A percentile compares a stretch with the other conserved stretches of the same genome.
Conservation (phyloP, 768 basidiomycete genomes). For the Cantharellus anzutake region DNA sequence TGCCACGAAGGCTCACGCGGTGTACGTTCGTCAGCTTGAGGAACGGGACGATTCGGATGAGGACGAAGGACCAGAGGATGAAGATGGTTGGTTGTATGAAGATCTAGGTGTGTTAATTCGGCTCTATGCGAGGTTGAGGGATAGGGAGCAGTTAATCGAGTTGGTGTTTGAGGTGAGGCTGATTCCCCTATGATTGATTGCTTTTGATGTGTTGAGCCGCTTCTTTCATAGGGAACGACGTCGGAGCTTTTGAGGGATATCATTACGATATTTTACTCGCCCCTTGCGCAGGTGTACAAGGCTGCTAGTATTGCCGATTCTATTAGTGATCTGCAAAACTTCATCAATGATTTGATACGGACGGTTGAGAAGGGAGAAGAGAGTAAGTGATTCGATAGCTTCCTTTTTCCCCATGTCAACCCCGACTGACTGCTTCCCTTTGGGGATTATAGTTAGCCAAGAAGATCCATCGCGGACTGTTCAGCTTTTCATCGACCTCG, state of each 20-base stretch:
- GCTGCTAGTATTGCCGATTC: slow-evolving; percentile 96
- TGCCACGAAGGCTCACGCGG: slow-evolving; percentile 56
- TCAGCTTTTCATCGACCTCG: slow-evolving; percentile 81
- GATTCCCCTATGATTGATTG: not conserved
- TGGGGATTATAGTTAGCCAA: slow-evolving; percentile 38
- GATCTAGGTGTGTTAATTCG: slow-evolving; percentile 67
- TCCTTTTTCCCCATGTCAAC: not conserved
- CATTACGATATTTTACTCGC: slow-evolving; percentile 95
- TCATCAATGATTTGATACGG: slow-evolving; percentile 84
- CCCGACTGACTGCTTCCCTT: not conserved
- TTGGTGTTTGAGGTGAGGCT: slow-evolving; percentile 67
- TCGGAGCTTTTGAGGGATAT: slow-evolving; percentile 94
- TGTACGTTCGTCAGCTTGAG: slow-evolving; percentile 46
- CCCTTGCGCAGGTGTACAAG: slow-evolving; percentile 89
- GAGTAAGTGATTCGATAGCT: slow-evolving; percentile 28
- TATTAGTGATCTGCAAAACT: slow-evolving; percentile 74
- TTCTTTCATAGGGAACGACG: slow-evolving; percentile 60
- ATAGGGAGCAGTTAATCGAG: slow-evolving; percentile 81
- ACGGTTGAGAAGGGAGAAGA: slow-evolving; percentile 89
- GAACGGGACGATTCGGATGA: slow-evolving; percentile 67
- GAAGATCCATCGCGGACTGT: slow-evolving; percentile 75
- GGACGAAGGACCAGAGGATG: slow-evolving; percentile 81
- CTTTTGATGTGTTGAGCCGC: not conserved
- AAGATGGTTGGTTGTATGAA: slow-evolving; percentile 93
- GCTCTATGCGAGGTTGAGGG: slow-evolving; percentile 60